phyloP scores from a whole-genome alignment of 495 filamentous ascomycete species.

The Aspergillus bertholletiae region DNA sequence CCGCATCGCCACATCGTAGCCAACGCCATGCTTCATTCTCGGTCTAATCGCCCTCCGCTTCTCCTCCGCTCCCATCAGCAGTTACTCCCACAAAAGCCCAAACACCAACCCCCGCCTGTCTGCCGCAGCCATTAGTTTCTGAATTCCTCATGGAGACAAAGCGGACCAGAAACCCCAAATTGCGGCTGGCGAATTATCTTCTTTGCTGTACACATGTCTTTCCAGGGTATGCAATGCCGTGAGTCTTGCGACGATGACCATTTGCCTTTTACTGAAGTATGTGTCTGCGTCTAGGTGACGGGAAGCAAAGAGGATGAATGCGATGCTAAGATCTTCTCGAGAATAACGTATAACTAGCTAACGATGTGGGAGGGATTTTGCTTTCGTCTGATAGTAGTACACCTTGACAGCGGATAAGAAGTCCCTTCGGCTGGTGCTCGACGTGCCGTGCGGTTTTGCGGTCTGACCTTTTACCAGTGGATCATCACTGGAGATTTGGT shows the following conservation, averaged over 20 bases:
- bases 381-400: not conserved
- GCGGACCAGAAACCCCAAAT: constrained; percentile 45
- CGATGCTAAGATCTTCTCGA: not conserved
- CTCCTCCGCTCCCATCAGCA: constrained; percentile 4
- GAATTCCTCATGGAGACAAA: constrained; percentile 42
- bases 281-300: constrained; percentile 23
- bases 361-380: constrained; percentile 13
- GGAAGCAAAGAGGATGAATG: constrained; percentile 1
- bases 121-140: constrained; percentile 49
- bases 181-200: constrained; percentile 21
- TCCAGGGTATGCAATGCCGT: constrained; percentile 16
- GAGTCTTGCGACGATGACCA: constrained; percentile 20
- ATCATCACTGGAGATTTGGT: constrained; percentile 51
- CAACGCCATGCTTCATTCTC: constrained; percentile 4
- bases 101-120: constrained; percentile 18
- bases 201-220: constrained; percentile 26
- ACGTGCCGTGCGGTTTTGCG: constrained; percentile 19
- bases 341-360: not conserved
- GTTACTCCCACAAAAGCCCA: not conserved
- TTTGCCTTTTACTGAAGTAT: constrained; percentile 20
- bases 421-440: constrained; percentile 24
- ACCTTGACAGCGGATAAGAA: constrained; percentile 3
- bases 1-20: constrained; percentile 13
- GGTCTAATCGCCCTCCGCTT: not conserved
- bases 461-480: constrained; percentile 65